A percentile compares a stretch with the other conserved stretches of the same genome.
These are phyloP conservation scores for Hibiscus mutabilis DNA, from an alignment of 345 rosid species.

Conservation along the genomic window DNA sequence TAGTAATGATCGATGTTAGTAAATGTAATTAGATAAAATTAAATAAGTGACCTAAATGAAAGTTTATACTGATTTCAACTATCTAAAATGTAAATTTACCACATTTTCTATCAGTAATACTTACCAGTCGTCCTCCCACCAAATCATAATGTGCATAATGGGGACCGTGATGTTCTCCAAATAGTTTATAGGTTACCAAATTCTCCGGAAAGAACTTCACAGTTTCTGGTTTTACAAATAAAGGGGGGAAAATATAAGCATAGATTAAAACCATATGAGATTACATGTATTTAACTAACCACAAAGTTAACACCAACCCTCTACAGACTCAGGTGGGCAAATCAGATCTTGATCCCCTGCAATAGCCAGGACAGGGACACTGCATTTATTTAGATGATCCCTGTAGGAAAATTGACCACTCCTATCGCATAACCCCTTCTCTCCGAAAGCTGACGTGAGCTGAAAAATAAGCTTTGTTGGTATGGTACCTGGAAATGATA, in stretches of 20 bases:
- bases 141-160: conserved; percentile 78
- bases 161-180: conserved; percentile 56
- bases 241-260: conserved; percentile 11
- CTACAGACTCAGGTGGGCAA: conserved; percentile 91
- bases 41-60: background rate
- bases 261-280: background rate
- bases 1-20: background rate
- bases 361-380: conserved; percentile 72
- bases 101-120: conserved; percentile 11
- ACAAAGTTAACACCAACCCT: conserved; percentile 37
- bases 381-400: conserved; percentile 50
- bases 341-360: conserved; percentile 92
- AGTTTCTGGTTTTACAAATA: conserved; percentile 37
- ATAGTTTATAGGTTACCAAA: conserved; percentile 47
- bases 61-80: background rate
- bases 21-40: background rate
- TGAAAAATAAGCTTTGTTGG: conserved; percentile 86
- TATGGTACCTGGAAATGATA: conserved; percentile 60
- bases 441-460: conserved; percentile 85
- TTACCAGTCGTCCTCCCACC: conserved; percentile 66
- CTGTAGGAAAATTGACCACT: conserved; percentile 70
- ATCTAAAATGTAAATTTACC: background rate
- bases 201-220: conserved; percentile 46
- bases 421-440: conserved; percentile 76
- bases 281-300: background rate